phyloP scores from a whole-genome alignment of 768 basidiomycete species.

The Chalciporus sphaerocephalus region DNA sequence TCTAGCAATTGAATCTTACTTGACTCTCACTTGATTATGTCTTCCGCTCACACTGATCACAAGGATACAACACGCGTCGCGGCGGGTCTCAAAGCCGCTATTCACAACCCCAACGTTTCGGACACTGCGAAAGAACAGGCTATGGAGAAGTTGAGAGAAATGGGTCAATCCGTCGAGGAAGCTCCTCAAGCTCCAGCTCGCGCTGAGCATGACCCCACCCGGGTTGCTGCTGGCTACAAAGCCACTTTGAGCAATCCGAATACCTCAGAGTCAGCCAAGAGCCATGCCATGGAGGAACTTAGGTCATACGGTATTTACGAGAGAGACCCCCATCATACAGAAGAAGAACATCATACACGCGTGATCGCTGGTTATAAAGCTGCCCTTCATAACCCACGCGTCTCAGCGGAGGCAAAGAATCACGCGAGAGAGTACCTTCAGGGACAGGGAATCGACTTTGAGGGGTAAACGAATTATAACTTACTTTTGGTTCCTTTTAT shows the following conservation, averaged over 20 bases:
- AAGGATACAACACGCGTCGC: conserved; percentile 47
- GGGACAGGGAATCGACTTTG: conserved; percentile 22
- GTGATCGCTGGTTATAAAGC: conserved; percentile 58
- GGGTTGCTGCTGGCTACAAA: conserved; percentile 45
- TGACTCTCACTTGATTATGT: neutral
- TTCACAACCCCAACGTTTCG: conserved; percentile 56
- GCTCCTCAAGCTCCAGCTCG: neutral
- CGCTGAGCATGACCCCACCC: conserved; percentile 10
- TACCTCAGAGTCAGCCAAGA: conserved; percentile 47
- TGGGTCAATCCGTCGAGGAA: conserved; percentile 26
- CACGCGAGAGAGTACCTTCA: conserved; percentile 42
- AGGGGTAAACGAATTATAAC: conserved; percentile 1
- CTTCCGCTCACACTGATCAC: conserved; percentile 20
- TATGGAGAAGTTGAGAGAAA: conserved; percentile 39
- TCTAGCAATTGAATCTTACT: too few relatives aligned
- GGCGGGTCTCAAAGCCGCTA: conserved; percentile 55
- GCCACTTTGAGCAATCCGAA: conserved; percentile 44
- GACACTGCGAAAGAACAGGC: conserved; percentile 51
- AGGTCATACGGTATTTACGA: conserved; percentile 40
- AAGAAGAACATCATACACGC: conserved; percentile 41
- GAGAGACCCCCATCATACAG: conserved; percentile 24
- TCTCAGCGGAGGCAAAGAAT: conserved; percentile 45
- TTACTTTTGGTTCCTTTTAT: neutral
- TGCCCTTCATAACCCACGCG: conserved; percentile 44
- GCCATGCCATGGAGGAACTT: conserved; percentile 51